These are phyloP conservation scores for Apostasia shenzhenica DNA, from an alignment of 106 monocot genomes.

Conservation along the genomic window DNA sequence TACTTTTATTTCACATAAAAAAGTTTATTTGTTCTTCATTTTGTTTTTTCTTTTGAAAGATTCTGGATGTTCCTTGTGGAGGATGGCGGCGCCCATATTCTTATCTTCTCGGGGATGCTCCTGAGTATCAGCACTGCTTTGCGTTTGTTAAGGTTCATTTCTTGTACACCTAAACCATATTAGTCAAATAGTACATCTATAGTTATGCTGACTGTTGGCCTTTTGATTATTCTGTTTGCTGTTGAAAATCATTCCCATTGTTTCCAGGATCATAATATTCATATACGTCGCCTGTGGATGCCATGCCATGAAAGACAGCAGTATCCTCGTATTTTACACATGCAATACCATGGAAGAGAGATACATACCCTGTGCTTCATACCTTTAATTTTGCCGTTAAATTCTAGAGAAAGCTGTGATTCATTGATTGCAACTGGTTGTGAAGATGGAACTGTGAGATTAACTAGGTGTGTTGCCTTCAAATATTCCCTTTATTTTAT, in stretches of 20 bases:
- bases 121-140: slow-evolving; percentile 78
- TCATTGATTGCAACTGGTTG: slow-evolving; percentile 83
- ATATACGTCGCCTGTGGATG: slow-evolving; percentile 65
- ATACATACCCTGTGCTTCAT: slow-evolving; percentile 79
- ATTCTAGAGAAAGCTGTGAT: slow-evolving; percentile 1
- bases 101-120: slow-evolving; percentile 66
- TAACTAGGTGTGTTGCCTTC: slow-evolving; percentile 52
- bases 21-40: slow-evolving; percentile 1
- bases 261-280: slow-evolving; percentile 66
- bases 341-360: slow-evolving; percentile 95
- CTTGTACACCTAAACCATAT: background rate
- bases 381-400: slow-evolving; percentile 20
- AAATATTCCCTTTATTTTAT: background rate
- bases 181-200: background rate
- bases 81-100: slow-evolving; percentile 89
- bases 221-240: background rate
- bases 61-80: slow-evolving; percentile 74
- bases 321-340: slow-evolving; percentile 54
- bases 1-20: background rate
- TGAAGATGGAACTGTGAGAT: slow-evolving; percentile 94
- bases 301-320: slow-evolving; percentile 27
- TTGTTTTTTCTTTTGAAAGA: slow-evolving; percentile 23
- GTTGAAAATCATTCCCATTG: background rate
- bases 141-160: slow-evolving; percentile 79
- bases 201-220: background rate